Percentiles rank a stretch among this genome's conserved stretches.
Evolutionary conservation across 495 filamentous ascomycete species (phyloP).

Genomic region (Neurospora sublineolata): DNA sequence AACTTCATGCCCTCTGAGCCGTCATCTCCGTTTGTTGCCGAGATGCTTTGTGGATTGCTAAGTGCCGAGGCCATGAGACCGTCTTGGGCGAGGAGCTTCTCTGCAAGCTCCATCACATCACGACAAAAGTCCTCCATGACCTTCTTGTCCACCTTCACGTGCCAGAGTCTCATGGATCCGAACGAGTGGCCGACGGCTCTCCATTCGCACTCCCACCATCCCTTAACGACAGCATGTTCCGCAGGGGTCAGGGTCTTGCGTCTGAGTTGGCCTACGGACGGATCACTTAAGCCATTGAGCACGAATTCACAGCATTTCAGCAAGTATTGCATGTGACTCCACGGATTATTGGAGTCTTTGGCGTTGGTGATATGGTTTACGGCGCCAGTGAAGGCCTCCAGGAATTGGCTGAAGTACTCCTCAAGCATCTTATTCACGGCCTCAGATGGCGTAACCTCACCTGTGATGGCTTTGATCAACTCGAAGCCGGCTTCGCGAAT

Average conservation of each 20-base stretch:
- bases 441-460: constrained; percentile 56
- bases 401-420: constrained; percentile 37
- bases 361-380: constrained; percentile 40
- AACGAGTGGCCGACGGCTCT: constrained; percentile 69
- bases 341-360: constrained; percentile 40
- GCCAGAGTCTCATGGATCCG: constrained; percentile 69
- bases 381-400: constrained; percentile 26
- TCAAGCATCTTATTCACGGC: constrained; percentile 62
- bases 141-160: constrained; percentile 52
- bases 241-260: constrained; percentile 45
- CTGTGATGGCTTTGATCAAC: constrained; percentile 67
- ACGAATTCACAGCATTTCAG: constrained; percentile 65
- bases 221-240: constrained; percentile 52
- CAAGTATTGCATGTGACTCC: constrained; percentile 56
- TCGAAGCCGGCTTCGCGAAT: constrained; percentile 66
- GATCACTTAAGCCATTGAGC: constrained; percentile 71
- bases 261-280: constrained; percentile 66
- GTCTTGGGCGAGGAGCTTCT: constrained; percentile 73
- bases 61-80: constrained; percentile 63
- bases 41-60: constrained; percentile 23
- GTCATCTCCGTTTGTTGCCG: constrained; percentile 30
- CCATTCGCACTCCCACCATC: constrained; percentile 80
- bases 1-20: constrained; percentile 36
- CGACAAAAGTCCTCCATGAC: constrained; percentile 84
- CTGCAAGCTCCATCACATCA: constrained; percentile 85